These are phyloP conservation scores for Tolypocladium tropicale DNA, from an alignment of 2,329 filamentous ascomycete species.

Conservation along the genomic window DNA sequence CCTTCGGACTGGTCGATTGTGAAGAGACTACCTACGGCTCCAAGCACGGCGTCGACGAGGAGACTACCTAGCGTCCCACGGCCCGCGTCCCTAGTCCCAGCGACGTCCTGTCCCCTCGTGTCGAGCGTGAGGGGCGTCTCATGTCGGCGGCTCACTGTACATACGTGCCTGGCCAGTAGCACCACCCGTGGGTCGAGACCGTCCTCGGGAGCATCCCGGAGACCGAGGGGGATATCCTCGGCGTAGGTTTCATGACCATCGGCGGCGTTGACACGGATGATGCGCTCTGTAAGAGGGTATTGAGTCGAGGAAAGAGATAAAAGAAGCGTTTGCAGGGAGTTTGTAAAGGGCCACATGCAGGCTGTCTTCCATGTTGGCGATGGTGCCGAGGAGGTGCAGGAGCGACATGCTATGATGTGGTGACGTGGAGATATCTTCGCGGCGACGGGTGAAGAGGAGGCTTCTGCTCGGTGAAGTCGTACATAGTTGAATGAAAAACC, in stretches of 20 bases:
- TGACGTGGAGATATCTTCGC: no score
- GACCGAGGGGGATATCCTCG: not conserved
- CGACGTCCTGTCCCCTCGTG: not conserved
- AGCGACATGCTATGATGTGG: not conserved
- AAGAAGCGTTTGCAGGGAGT: no score
- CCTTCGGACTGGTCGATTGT: not conserved
- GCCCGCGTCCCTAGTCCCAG: not conserved
- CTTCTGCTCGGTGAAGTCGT: no score
- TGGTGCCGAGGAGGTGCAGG: not conserved
- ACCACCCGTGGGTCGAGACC: not conserved
- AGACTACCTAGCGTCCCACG: not conserved
- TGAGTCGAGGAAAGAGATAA: not conserved
- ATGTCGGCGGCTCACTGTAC: not conserved
- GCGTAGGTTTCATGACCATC: no score
- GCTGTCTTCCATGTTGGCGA: not conserved
- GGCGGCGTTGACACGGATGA: not conserved
- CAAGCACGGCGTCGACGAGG: not conserved
- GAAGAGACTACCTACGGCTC: not conserved
- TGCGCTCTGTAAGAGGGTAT: not conserved
- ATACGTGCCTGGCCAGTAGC: not conserved
- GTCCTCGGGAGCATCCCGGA: not conserved
- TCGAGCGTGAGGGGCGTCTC: not conserved
- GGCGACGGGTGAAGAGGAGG: no score
- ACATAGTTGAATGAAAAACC: no score
- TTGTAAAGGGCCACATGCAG: not conserved